Percentiles rank a stretch among this genome's conserved stretches.
These are phyloP conservation scores for Pistacia atlantica DNA, from an alignment of 345 rosid genomes.

Conservation along the genomic window DNA sequence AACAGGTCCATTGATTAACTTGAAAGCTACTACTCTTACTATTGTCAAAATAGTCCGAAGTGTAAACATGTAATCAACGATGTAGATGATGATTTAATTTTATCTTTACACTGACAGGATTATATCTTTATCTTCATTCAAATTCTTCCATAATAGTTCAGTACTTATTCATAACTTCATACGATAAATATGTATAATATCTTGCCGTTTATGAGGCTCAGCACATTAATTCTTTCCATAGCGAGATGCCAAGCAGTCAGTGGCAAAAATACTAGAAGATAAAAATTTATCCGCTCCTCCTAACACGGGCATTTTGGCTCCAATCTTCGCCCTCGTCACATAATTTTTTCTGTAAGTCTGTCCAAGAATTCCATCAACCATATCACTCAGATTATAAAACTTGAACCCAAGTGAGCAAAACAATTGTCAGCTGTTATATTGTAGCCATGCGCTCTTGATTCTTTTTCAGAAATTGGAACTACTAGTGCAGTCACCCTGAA, in stretches of 20 bases:
- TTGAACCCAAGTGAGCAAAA: slow-evolving; percentile 4
- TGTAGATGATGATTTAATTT: no score
- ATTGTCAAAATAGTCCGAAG: no score
- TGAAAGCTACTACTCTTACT: no score
- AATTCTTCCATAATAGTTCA: no score
- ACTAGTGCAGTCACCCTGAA: not conserved
- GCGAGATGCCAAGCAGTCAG: not conserved
- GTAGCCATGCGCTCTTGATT: slow-evolving; percentile 2
- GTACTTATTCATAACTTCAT: no score
- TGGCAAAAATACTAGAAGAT: slow-evolving; percentile 2
- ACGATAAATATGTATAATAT: no score
- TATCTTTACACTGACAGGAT: no score
- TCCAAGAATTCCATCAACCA: slow-evolving; percentile 2
- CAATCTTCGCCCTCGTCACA: not conserved
- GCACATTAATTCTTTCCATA: not conserved
- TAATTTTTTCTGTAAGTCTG: not conserved
- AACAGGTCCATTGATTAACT: no score
- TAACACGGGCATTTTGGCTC: not conserved
- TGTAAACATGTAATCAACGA: no score
- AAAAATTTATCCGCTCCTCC: not conserved
- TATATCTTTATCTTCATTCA: no score
- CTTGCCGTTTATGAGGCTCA: no score
- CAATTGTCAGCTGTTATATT: slow-evolving; percentile 5
- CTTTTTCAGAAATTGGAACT: slow-evolving; percentile 1
- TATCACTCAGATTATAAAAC: not conserved